Evolutionary conservation across 2,329 filamentous ascomycete genomes (phyloP).

Genomic region (Pseudogymnoascus sp.): DNA sequence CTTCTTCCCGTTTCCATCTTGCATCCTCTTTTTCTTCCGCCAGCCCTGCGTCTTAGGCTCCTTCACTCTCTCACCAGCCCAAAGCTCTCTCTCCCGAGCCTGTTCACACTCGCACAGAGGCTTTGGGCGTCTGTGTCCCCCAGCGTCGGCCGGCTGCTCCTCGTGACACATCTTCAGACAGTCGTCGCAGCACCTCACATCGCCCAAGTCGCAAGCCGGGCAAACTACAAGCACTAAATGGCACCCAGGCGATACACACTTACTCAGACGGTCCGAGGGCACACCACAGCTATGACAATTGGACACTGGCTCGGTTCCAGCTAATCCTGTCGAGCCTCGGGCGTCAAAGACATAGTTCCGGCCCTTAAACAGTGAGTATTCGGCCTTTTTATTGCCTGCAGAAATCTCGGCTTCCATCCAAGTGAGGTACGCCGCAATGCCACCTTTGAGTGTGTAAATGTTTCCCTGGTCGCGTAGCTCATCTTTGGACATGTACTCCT

Average conservation of each 20-base stretch:
- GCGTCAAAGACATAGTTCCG: slow-evolving; percentile 30
- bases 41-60: slow-evolving; percentile 16
- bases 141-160: background rate
- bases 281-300: slow-evolving; percentile 24
- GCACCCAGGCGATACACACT: slow-evolving; percentile 25
- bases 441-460: slow-evolving; percentile 27
- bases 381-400: slow-evolving; percentile 19
- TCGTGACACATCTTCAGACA: slow-evolving; percentile 20
- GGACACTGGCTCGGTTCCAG: slow-evolving; percentile 20
- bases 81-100: slow-evolving; percentile 24
- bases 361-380: slow-evolving; percentile 26
- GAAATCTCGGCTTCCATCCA: slow-evolving; percentile 29
- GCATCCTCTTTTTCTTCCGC: slow-evolving; percentile 12
- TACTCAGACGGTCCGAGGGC: slow-evolving; percentile 23
- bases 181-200: slow-evolving; percentile 24
- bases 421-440: slow-evolving; percentile 26
- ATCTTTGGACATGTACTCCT: slow-evolving; percentile 21
- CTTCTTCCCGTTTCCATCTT: background rate
- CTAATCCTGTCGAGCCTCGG: slow-evolving; percentile 23
- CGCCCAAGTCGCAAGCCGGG: slow-evolving; percentile 20
- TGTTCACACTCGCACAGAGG: slow-evolving; percentile 26
- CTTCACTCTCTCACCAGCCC: slow-evolving; percentile 20
- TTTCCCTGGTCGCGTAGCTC: slow-evolving; percentile 13
- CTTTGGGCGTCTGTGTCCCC: slow-evolving; percentile 11
- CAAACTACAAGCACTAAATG: slow-evolving; percentile 28